Percentiles rank a stretch among this genome's conserved stretches.
Conservation (phyloP, 176 grass and related monocot genomes). For the Aegilops speltoides region DNA sequence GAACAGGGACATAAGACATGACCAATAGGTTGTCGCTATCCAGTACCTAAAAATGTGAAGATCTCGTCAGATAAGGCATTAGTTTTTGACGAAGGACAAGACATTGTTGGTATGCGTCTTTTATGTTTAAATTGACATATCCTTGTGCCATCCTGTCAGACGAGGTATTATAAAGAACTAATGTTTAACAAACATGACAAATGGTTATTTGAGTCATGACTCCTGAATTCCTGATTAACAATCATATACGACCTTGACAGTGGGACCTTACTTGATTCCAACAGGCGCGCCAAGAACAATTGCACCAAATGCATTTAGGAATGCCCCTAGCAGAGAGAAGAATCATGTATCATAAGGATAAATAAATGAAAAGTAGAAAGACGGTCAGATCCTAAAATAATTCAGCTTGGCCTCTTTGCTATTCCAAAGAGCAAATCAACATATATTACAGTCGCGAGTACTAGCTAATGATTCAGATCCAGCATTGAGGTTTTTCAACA, state of each 20-base stretch:
- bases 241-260: neutral
- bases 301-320: slow-evolving; percentile 93
- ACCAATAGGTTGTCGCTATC: slow-evolving; percentile 74
- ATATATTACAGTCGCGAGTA: neutral
- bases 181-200: neutral
- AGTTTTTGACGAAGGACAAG: neutral
- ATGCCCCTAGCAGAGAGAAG: slow-evolving; percentile 51
- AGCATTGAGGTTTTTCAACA: neutral
- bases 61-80: slow-evolving; percentile 11
- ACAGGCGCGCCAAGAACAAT: slow-evolving; percentile 88
- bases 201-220: neutral
- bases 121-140: neutral
- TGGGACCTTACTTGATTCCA: slow-evolving; percentile 63
- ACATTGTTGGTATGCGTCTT: neutral
- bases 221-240: neutral
- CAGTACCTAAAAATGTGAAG: slow-evolving; percentile 56
- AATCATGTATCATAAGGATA: neutral
- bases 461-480: neutral
- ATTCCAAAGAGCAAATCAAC: neutral
- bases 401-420: neutral
- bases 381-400: neutral
- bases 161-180: neutral
- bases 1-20: slow-evolving; percentile 77
- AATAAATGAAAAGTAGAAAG: slow-evolving; percentile 2
- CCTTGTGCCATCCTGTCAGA: neutral